Conservation (phyloP, 371 early-diverging fungal species). For the Circinella umbellata region DNA sequence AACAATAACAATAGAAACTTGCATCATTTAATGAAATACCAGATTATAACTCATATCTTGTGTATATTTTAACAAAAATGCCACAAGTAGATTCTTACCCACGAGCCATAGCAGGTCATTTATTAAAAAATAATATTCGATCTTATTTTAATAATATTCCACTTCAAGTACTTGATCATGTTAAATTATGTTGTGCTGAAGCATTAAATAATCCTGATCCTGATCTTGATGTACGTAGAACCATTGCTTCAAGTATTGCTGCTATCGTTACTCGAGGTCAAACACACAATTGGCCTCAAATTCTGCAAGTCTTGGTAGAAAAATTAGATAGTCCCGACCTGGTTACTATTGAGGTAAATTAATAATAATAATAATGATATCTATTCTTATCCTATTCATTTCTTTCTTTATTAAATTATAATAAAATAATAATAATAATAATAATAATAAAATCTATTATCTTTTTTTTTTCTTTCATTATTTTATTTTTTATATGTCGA, state of each 20-base stretch:
- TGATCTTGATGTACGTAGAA: slow-evolving; percentile 66
- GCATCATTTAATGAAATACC: slow-evolving; percentile 78
- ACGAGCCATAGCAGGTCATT: slow-evolving; percentile 86
- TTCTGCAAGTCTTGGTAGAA: slow-evolving; percentile 70
- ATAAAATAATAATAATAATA: no score
- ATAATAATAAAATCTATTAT: no score
- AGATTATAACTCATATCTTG: slow-evolving; percentile 88
- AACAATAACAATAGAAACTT: slow-evolving; percentile 63
- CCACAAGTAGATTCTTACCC: slow-evolving; percentile 56
- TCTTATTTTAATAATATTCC: slow-evolving; percentile 59
- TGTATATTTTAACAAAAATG: slow-evolving; percentile 77
- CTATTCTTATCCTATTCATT: no score
- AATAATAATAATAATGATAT: not conserved
- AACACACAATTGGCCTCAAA: slow-evolving; percentile 79
- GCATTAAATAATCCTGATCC: slow-evolving; percentile 74
- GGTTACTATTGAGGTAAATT: slow-evolving; percentile 74
- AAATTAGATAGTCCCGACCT: slow-evolving; percentile 68
- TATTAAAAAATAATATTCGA: slow-evolving; percentile 84
- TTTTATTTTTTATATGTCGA: no score
- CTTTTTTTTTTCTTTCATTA: no score
- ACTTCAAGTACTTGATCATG: slow-evolving; percentile 67
- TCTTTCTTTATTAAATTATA: no score
- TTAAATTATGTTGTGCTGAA: slow-evolving; percentile 63
- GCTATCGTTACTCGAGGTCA: slow-evolving; percentile 76
- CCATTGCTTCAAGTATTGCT: slow-evolving; percentile 72